Base-by-base conservation (phyloP, 2,329 filamentous ascomycete species). In the Colletotrichum musicola region DNA sequence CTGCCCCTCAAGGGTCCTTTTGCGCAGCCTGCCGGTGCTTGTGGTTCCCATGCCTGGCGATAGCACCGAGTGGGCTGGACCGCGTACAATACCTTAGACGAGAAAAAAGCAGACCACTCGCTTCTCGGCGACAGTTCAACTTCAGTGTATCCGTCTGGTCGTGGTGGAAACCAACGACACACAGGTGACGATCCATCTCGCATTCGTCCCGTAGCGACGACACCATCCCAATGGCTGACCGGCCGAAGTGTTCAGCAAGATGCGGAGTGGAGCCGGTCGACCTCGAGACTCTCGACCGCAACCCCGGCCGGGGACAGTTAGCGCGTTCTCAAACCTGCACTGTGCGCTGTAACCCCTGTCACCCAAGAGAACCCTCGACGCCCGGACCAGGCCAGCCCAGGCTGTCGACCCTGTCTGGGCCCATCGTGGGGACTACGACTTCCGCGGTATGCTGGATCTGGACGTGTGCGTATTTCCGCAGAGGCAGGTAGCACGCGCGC, bases 231-330 rank as follows among this genome's bases (percentile, higher is more conserved):
- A 22, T 35, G 49, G 50, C 58, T 49, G 63, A 27, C 58, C 30
- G 63, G 42, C 16, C 56, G 16, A 40, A 47, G 14, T 59, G 58
- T 62, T 35, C 51, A 51, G 54, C 58, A 46, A 53, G 53, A 30
- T 50, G 38, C 53, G 60, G 47, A 53, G 53, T 64, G 64, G 54
- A 68, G 44, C 64, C 53, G 13, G 60, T 27, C 42, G 18, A 46
- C 46, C 18, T 18, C 46, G 18, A 49, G 42, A 16, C 42, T n/a
- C 9, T 35, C 44, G 18, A 60, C 46, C 57, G 20, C 38, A 20
- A 40, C 44, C 53, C 64, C 54, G 53, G 40, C 60, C 16, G 27
- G n/a, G 10, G 38, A 40, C 65, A 65, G 65, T 65, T 55, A 56
- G 61, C 62, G 62, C 20, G 14, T 1, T 2, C 2, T 6, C 0